Conservation (phyloP, 2,329 filamentous ascomycete species). For the Teratosphaeria gauchensis region DNA sequence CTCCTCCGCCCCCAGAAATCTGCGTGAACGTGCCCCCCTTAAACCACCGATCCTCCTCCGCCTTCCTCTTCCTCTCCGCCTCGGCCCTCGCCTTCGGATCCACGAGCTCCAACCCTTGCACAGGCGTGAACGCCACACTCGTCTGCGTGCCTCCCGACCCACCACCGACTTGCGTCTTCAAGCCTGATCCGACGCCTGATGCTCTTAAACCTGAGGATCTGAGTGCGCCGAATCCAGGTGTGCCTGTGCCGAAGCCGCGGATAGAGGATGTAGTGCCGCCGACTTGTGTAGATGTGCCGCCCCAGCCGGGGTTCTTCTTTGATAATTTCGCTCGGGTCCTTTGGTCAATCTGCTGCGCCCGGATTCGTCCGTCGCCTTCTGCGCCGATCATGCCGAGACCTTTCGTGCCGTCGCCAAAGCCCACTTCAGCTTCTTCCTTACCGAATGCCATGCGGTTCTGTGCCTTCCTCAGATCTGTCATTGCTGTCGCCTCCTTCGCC, state of each 20-base stretch:
- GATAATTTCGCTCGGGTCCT: constrained; percentile 86
- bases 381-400: constrained; percentile 95
- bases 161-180: constrained; percentile 30
- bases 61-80: constrained; percentile 80
- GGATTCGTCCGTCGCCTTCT: constrained; percentile 77
- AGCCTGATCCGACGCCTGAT: constrained; percentile 61
- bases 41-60: constrained; percentile 93
- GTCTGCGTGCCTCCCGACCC: constrained; percentile 55
- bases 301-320: constrained; percentile 95
- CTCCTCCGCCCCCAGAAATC: constrained; percentile 40
- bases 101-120: constrained; percentile 88
- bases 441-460: constrained; percentile 95
- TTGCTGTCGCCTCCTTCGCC: constrained; percentile 91
- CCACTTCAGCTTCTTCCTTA: constrained; percentile 88
- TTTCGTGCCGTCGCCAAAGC: constrained; percentile 77
- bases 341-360: constrained; percentile 81
- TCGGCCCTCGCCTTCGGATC: constrained; percentile 87
- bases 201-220: constrained; percentile 70
- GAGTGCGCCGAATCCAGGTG: constrained; percentile 58
- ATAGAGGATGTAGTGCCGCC: constrained; percentile 70
- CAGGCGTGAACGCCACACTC: constrained; percentile 84
- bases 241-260: constrained; percentile 53
- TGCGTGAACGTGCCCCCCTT: constrained; percentile 86
- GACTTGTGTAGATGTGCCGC: constrained; percentile 45
- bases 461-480: constrained; percentile 92